These are phyloP conservation scores for Phenoliferia sp. DNA, from an alignment of 1,284 basidiomycete species.

Conservation along the genomic window DNA sequence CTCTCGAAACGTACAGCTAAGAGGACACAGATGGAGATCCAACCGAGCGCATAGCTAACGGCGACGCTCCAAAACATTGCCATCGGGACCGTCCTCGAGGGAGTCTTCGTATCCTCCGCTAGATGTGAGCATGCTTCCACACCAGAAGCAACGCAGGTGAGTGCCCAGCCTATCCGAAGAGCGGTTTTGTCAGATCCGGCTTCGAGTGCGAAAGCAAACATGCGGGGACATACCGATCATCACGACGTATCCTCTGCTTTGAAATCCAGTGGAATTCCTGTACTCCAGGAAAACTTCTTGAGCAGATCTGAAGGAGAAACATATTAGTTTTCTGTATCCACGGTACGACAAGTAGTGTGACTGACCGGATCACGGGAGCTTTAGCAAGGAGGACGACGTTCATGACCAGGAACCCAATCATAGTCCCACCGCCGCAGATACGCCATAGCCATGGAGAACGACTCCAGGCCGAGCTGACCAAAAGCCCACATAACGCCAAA, in stretches of 20 bases:
- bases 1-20: constrained; percentile 18
- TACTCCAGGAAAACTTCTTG: constrained; percentile 32
- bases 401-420: constrained; percentile 26
- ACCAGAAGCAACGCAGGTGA: constrained; percentile 35
- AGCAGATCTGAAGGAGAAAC: no score
- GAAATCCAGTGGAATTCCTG: constrained; percentile 32
- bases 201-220: no score
- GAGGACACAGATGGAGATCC: constrained; percentile 31
- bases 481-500: constrained; percentile 23
- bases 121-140: constrained; percentile 35
- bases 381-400: constrained; percentile 28
- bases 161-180: constrained; percentile 31
- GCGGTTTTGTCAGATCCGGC: no score
- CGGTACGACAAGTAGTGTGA: neutral
- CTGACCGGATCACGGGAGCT: constrained; percentile 13
- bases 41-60: constrained; percentile 33
- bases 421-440: constrained; percentile 20
- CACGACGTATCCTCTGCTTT: constrained; percentile 31
- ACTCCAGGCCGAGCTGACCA: constrained; percentile 28
- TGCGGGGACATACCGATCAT: constrained; percentile 26
- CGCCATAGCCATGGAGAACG: constrained; percentile 36
- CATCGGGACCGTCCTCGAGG: constrained; percentile 33
- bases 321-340: no score
- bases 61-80: constrained; percentile 36
- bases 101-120: constrained; percentile 35